These are phyloP conservation scores for Nannochloris sp. DNA, from an alignment of 139 green algal species.

Conservation along the genomic window DNA sequence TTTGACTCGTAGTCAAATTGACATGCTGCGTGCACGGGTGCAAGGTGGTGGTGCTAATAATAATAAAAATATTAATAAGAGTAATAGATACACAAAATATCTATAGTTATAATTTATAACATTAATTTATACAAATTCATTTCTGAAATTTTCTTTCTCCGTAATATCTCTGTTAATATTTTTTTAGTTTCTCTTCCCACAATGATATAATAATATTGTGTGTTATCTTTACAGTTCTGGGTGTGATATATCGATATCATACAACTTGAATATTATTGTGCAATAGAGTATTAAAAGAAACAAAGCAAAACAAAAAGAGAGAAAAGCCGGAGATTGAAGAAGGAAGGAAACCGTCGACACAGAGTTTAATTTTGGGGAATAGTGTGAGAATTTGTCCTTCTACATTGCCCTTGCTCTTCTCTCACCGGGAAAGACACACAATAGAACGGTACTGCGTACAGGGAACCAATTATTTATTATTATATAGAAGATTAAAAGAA, in stretches of 20 bases:
- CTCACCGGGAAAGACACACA: too few relatives aligned
- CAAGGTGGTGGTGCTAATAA: background rate
- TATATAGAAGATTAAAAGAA: background rate
- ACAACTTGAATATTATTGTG: too few relatives aligned
- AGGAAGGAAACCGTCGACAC: too few relatives aligned
- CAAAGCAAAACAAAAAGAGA: too few relatives aligned
- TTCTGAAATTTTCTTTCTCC: slow-evolving; percentile 1
- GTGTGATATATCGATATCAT: too few relatives aligned
- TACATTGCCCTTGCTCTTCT: too few relatives aligned
- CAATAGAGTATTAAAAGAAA: too few relatives aligned
- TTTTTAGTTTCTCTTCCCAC: background rate
- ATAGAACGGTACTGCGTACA: too few relatives aligned
- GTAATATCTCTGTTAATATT: background rate
- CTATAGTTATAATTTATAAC: background rate
- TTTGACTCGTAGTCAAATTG: background rate
- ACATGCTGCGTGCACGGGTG: background rate
- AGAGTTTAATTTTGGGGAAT: too few relatives aligned
- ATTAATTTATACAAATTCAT: background rate
- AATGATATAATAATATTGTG: background rate
- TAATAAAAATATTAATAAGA: background rate
- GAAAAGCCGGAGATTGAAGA: too few relatives aligned
- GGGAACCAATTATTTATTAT: too few relatives aligned
- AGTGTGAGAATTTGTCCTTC: too few relatives aligned
- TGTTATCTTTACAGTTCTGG: background rate
- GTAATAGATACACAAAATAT: background rate